phyloP scores from a whole-genome alignment of 352 stramenopile species.

The Pythium scleroteichum region DNA sequence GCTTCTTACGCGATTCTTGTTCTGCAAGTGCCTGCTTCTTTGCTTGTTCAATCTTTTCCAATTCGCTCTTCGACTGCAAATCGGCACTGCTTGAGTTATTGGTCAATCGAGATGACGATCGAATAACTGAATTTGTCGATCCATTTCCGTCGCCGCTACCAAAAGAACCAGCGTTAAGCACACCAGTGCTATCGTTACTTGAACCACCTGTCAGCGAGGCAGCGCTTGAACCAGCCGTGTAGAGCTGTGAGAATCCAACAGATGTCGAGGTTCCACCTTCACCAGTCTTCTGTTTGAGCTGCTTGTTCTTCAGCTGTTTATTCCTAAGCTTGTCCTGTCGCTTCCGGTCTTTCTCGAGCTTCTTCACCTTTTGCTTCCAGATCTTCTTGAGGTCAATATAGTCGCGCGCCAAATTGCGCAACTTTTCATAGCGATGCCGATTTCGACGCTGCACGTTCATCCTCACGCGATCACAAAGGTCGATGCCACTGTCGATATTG shows the following conservation, averaged over 20 bases:
- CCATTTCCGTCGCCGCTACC: slow-evolving; percentile 17
- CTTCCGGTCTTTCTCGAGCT: slow-evolving; percentile 86
- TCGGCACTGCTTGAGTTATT: slow-evolving; percentile 82
- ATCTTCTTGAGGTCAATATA: slow-evolving; percentile 81
- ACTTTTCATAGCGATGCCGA: slow-evolving; percentile 57
- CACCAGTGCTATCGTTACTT: slow-evolving; percentile 7
- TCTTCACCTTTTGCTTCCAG: slow-evolving; percentile 86
- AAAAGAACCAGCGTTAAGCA: not conserved
- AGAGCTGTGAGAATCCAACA: slow-evolving; percentile 18
- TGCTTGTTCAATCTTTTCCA: slow-evolving; percentile 83
- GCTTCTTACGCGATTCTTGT: slow-evolving; percentile 82
- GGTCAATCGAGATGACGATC: slow-evolving; percentile 79
- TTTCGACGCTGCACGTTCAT: slow-evolving; percentile 70
- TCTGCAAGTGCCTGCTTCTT: slow-evolving; percentile 74
- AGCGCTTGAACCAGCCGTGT: not conserved
- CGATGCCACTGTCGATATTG: slow-evolving; percentile 58
- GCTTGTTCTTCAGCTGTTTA: slow-evolving; percentile 64
- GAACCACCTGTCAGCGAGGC: not conserved
- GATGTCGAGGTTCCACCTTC: slow-evolving; percentile 6
- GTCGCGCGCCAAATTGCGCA: slow-evolving; percentile 73
- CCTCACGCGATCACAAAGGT: slow-evolving; percentile 54
- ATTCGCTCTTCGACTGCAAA: slow-evolving; percentile 63
- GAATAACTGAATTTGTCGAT: slow-evolving; percentile 41
- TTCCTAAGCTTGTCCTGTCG: slow-evolving; percentile 76
- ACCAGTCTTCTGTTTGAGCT: slow-evolving; percentile 43